Conservation (phyloP, 164 flowering plant species). For the Berberis thunbergii region DNA sequence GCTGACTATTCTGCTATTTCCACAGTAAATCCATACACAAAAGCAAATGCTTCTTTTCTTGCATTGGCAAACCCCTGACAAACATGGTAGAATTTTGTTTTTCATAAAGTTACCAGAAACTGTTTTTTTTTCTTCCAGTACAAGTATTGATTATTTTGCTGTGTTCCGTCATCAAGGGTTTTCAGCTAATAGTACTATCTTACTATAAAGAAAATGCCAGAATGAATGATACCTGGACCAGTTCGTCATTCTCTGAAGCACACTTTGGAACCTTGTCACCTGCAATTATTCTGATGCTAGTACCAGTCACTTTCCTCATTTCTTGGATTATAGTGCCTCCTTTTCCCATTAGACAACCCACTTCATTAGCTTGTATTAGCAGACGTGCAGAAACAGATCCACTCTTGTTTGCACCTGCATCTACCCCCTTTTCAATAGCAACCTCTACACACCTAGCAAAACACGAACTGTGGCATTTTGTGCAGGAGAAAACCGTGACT, state of each 20-base stretch:
- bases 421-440: slow-evolving; percentile 43
- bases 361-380: slow-evolving; percentile 50
- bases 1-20: background rate
- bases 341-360: slow-evolving; percentile 85
- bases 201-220: background rate
- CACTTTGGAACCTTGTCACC: slow-evolving; percentile 72
- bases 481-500: slow-evolving; percentile 55
- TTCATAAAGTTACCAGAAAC: too few species aligned
- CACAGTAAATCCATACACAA: background rate
- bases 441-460: slow-evolving; percentile 45
- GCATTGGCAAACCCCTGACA: too few species aligned
- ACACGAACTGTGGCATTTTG: slow-evolving; percentile 69
- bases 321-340: slow-evolving; percentile 72
- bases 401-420: slow-evolving; percentile 32
- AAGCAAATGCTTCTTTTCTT: background rate
- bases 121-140: too few species aligned
- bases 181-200: background rate
- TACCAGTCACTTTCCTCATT: slow-evolving; percentile 64
- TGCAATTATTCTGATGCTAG: slow-evolving; percentile 42
- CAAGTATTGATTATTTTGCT: background rate
- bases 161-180: background rate
- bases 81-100: background rate
- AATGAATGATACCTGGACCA: slow-evolving; percentile 58
- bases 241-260: slow-evolving; percentile 54
- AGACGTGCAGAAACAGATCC: slow-evolving; percentile 48